phyloP scores from a whole-genome alignment of 768 basidiomycete species.

The Naganishia vishniacii region DNA sequence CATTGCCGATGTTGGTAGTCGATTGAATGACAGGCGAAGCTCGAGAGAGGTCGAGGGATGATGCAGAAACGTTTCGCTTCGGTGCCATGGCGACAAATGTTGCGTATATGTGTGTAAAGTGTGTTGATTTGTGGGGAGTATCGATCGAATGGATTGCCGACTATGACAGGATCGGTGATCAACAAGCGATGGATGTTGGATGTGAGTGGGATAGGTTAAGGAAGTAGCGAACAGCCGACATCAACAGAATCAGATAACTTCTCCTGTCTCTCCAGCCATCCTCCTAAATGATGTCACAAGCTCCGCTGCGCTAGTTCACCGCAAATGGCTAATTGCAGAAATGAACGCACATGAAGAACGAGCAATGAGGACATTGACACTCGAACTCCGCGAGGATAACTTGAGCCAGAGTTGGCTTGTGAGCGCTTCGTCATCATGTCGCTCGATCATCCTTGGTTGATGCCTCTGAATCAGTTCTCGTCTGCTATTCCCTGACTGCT shows the following conservation, averaged over 20 bases:
- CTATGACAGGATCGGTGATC: background rate
- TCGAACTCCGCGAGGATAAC: too few species aligned
- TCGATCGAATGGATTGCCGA: background rate
- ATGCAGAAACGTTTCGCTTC: background rate
- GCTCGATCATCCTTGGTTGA: background rate
- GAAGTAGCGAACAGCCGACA: too few species aligned
- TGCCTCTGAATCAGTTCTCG: background rate
- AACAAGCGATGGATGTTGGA: background rate
- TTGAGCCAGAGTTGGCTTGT: constrained; percentile 7
- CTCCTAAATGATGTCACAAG: constrained; percentile 10
- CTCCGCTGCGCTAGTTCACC: background rate
- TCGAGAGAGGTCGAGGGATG: constrained; percentile 7
- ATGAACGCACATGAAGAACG: constrained; percentile 15
- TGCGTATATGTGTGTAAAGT: background rate
- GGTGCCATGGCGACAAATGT: too few species aligned
- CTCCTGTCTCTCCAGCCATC: too few species aligned
- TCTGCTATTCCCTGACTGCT: background rate
- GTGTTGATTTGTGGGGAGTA: background rate
- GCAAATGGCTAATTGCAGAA: background rate
- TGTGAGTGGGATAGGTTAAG: background rate
- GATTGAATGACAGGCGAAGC: background rate
- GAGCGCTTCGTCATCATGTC: constrained; percentile 15
- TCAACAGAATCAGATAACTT: too few species aligned
- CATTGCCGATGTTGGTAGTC: background rate
- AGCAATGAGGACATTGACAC: background rate